phyloP scores from a whole-genome alignment of 2,329 filamentous ascomycete genomes.

The Penicillium sp. region DNA sequence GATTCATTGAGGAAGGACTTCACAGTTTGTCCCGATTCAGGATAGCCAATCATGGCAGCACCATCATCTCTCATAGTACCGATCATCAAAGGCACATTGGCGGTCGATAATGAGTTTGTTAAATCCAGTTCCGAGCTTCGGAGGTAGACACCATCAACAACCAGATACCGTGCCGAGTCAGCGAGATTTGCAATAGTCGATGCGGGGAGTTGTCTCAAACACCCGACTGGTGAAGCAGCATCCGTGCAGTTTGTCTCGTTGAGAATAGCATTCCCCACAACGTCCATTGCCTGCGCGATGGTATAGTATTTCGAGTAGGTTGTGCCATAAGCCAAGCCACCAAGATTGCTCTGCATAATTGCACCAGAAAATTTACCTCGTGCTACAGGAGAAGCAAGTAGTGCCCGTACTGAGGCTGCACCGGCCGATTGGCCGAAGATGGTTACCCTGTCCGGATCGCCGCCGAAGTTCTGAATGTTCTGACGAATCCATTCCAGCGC shows the following conservation, averaged over 20 bases:
- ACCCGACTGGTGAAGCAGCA: conserved; percentile 47
- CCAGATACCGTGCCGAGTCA: conserved; percentile 19
- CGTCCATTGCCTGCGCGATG: conserved; percentile 52
- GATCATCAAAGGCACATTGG: conserved; percentile 25
- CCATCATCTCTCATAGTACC: conserved; percentile 32
- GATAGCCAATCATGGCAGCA: conserved; percentile 48
- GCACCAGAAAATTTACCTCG: conserved; percentile 21
- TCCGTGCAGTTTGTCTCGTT: conserved; percentile 53
- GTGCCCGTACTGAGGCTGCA: conserved; percentile 57
- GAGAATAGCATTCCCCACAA: conserved; percentile 55
- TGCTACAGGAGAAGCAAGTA: conserved; percentile 38
- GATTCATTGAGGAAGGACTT: conserved; percentile 46
- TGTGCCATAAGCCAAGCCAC: conserved; percentile 59
- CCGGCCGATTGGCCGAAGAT: conserved; percentile 53
- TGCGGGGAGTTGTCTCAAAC: conserved; percentile 41
- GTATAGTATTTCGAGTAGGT: conserved; percentile 61
- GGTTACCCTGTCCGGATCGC: conserved; percentile 48
- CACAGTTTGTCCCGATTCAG: conserved; percentile 45
- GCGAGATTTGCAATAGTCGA: conserved; percentile 12
- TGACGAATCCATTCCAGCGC: conserved; percentile 50
- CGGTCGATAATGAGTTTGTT: conserved; percentile 9
- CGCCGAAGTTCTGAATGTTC: conserved; percentile 51
- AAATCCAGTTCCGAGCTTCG: conserved; percentile 18
- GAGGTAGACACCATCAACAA: conserved; percentile 23
- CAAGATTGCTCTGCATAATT: conserved; percentile 46